Evolutionary conservation across 805 yeast genomes (phyloP).

Genomic region (Danielia oregonensis): DNA sequence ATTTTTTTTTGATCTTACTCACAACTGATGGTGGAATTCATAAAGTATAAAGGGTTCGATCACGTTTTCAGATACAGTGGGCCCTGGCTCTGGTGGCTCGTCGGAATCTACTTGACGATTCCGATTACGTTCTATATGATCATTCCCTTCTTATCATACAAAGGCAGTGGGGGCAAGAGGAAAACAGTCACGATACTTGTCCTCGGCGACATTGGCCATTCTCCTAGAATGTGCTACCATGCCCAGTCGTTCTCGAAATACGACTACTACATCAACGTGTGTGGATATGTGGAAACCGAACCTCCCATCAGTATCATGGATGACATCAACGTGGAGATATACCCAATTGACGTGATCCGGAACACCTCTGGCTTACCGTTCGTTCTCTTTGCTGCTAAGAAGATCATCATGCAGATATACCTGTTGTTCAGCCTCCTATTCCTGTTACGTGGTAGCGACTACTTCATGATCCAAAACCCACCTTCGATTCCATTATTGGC

Average conservation of each 20-base stretch:
- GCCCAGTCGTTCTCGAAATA: slow-evolving; percentile 67
- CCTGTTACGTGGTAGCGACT: slow-evolving; percentile 58
- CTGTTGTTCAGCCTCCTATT: slow-evolving; percentile 48
- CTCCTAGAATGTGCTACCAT: slow-evolving; percentile 93
- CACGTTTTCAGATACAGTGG: slow-evolving; percentile 5
- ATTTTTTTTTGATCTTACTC: not conserved
- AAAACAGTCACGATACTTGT: slow-evolving; percentile 74
- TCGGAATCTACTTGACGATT: slow-evolving; percentile 42
- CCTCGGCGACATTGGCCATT: slow-evolving; percentile 89
- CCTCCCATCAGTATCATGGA: slow-evolving; percentile 51
- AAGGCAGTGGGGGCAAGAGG: slow-evolving; percentile 20
- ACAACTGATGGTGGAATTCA: not conserved
- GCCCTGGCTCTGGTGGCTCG: slow-evolving; percentile 42
- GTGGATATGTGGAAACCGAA: slow-evolving; percentile 71
- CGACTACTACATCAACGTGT: slow-evolving; percentile 74
- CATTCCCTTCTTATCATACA: slow-evolving; percentile 33
- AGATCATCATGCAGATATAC: slow-evolving; percentile 55
- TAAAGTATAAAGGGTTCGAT: not conserved
- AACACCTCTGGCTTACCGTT: slow-evolving; percentile 47
- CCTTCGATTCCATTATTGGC: slow-evolving; percentile 84
- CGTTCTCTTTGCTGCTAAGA: slow-evolving; percentile 51
- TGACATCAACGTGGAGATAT: slow-evolving; percentile 50
- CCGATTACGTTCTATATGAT: slow-evolving; percentile 42
- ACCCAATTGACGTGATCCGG: slow-evolving; percentile 39
- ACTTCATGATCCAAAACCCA: slow-evolving; percentile 81